phyloP scores from a whole-genome alignment of 2,329 filamentous ascomycete species.

The Teratosphaeria pseudoeucalypti region DNA sequence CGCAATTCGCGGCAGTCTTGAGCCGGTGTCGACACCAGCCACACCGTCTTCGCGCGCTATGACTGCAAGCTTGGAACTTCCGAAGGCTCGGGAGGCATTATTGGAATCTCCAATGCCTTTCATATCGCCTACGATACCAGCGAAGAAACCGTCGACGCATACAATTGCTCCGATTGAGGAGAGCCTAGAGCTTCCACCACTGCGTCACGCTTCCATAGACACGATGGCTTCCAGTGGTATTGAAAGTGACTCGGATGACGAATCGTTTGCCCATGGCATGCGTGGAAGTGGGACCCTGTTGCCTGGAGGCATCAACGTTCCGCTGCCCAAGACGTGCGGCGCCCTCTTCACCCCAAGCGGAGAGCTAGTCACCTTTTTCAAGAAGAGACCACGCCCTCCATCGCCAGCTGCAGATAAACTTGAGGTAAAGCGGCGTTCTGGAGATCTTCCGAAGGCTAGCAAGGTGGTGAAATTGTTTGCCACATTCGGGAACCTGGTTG shows the following conservation, averaged over 20 bases:
- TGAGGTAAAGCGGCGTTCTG: background rate
- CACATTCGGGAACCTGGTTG: slow-evolving; percentile 18
- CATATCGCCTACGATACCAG: slow-evolving; percentile 21
- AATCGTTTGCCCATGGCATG: slow-evolving; percentile 49
- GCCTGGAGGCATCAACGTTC: slow-evolving; percentile 54
- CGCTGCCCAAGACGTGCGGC: slow-evolving; percentile 48
- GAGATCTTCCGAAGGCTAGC: background rate
- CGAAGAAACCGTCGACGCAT: slow-evolving; percentile 18
- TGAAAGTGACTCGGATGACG: slow-evolving; percentile 42
- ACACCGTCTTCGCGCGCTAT: slow-evolving; percentile 11
- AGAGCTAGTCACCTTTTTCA: slow-evolving; percentile 46
- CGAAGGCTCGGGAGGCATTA: slow-evolving; percentile 8
- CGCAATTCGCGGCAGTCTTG: background rate
- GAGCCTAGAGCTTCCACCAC: slow-evolving; percentile 43
- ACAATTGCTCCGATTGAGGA: slow-evolving; percentile 41
- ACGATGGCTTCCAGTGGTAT: slow-evolving; percentile 28
- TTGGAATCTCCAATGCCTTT: slow-evolving; percentile 22
- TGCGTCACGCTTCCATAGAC: slow-evolving; percentile 44
- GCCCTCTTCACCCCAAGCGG: slow-evolving; percentile 49
- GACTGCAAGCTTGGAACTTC: slow-evolving; percentile 21
- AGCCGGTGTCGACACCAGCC: background rate
- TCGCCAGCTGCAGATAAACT: background rate
- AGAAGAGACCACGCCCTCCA: background rate
- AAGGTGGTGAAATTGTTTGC: slow-evolving; percentile 25
- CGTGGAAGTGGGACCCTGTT: slow-evolving; percentile 41